Base-by-base conservation (phyloP, 441 rosid genomes). In the Gossypium gossypioides region DNA sequence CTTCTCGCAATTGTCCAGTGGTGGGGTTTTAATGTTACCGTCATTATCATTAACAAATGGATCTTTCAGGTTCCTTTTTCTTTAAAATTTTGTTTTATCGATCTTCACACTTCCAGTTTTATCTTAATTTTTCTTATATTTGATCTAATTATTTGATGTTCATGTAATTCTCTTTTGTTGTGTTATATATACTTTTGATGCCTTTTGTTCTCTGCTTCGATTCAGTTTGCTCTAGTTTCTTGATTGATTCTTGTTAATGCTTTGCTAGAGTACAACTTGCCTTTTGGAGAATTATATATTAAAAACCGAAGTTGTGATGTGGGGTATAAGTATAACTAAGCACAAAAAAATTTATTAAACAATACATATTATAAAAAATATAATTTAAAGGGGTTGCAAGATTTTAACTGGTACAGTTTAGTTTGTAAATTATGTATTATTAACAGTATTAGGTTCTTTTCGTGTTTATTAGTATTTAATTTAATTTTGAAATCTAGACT, bases 41-140 rank as follows among this genome's bases (percentile, higher is more conserved):
- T 93, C 44, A 93, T 91, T 83, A 88, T 93, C 87, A 91, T 85
- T 87, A 95, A 95, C 95, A 95, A 95, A 78, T 95, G 99, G 99
- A 95, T 95, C 95, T 95, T 95, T 66, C 99, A 92, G 99, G 99
- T 95, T 71, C 60, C 21, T 75, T 76, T 69, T 63, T 51, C 10
- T 7, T 3, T 55, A 50, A 13, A 34, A 10, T 3, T 57, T 57
- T 70, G 4, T 1, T 8, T 58, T 67, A 13, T 67, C 25, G 56
- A 70, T 56, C 62, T 59, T 54, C 44, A 3, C 68, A 57, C 29
- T 48, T 25, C 69, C 74, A 10, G 57, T 56, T 52, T 52, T 51
- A 44, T 34, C 61, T 70, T 60, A 58, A 64, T 77, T 75, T 34
- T 55, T 60, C 27, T 50, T 59, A 1, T 67, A 16, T 54, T 12